These are phyloP conservation scores for Shiraia sp. DNA, from an alignment of 2,329 filamentous ascomycete genomes.

Conservation along the genomic window DNA sequence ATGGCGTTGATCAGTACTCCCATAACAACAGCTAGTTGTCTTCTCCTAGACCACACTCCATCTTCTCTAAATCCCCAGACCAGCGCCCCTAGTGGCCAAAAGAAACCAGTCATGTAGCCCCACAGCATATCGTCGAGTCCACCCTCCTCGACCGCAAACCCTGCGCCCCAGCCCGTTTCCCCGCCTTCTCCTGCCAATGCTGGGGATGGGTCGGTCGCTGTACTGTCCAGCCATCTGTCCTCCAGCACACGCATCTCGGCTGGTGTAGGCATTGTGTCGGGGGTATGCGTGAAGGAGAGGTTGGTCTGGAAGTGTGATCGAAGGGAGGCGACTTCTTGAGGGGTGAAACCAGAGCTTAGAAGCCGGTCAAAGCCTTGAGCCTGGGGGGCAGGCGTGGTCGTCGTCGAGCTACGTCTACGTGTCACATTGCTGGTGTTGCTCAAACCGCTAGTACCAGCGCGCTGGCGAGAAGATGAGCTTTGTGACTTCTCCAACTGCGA, in stretches of 20 bases:
- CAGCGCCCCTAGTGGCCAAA: constrained; percentile 87
- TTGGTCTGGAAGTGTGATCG: constrained; percentile 88
- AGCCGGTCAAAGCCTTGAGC: constrained; percentile 91
- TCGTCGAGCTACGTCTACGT: constrained; percentile 26
- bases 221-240: constrained; percentile 83
- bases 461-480: constrained; percentile 13
- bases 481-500: constrained; percentile 27
- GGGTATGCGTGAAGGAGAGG: constrained; percentile 79
- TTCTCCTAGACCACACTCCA: constrained; percentile 81
- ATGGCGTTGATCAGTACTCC: constrained; percentile 79
- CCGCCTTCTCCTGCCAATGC: constrained; percentile 42
- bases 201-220: constrained; percentile 51
- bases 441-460: constrained; percentile 16
- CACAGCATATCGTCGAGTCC: constrained; percentile 84
- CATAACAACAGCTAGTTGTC: constrained; percentile 83
- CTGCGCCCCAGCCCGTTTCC: constrained; percentile 53
- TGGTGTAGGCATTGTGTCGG: constrained; percentile 84
- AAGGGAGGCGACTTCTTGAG: constrained; percentile 80
- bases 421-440: constrained; percentile 11
- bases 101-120: constrained; percentile 89
- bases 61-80: constrained; percentile 86
- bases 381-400: constrained; percentile 63
- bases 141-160: constrained; percentile 59
- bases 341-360: constrained; percentile 77
- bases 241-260: constrained; percentile 77